These are phyloP conservation scores for Ceratorhiza oryzae-sativae DNA, from an alignment of 1,284 basidiomycete genomes.

Conservation along the genomic window DNA sequence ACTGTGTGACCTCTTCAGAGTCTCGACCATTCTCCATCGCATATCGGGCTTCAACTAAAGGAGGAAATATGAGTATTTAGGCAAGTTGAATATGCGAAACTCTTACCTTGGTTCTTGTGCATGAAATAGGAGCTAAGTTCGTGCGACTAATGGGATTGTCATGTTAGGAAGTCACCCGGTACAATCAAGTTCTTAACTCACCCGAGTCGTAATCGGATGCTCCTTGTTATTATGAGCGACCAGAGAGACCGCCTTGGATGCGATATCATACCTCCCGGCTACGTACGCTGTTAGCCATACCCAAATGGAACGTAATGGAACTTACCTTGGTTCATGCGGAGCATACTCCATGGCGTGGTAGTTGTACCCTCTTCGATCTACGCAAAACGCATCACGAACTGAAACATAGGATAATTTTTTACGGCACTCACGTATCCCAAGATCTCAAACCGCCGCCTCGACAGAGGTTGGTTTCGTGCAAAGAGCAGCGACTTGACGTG, in stretches of 20 bases:
- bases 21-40: conserved; percentile 48
- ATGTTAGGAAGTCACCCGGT: not conserved
- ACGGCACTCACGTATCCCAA: conserved; percentile 42
- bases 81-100: conserved; percentile 2
- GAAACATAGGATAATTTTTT: not conserved
- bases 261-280: conserved; percentile 55
- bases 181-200: not conserved
- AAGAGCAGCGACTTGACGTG: conserved; percentile 70
- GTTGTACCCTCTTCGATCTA: conserved; percentile 45
- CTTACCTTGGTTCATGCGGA: conserved; percentile 47
- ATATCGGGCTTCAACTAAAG: conserved; percentile 48
- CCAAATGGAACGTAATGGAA: not conserved
- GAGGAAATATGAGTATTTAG: not conserved
- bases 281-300: not conserved
- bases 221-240: conserved; percentile 48
- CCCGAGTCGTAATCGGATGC: conserved; percentile 49
- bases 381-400: conserved; percentile 3
- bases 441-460: conserved; percentile 40
- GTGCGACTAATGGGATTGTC: conserved; percentile 44
- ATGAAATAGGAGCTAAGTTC: conserved; percentile 51
- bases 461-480: conserved; percentile 5
- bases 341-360: conserved; percentile 53
- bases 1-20: conserved; percentile 31
- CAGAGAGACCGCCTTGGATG: conserved; percentile 52
- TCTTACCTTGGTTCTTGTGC: conserved; percentile 51